Evolutionary conservation across 805 yeast species (phyloP), one percentile per base, ranked within the genome.

Genomic region (Gaillardinia entomophila): DNA sequence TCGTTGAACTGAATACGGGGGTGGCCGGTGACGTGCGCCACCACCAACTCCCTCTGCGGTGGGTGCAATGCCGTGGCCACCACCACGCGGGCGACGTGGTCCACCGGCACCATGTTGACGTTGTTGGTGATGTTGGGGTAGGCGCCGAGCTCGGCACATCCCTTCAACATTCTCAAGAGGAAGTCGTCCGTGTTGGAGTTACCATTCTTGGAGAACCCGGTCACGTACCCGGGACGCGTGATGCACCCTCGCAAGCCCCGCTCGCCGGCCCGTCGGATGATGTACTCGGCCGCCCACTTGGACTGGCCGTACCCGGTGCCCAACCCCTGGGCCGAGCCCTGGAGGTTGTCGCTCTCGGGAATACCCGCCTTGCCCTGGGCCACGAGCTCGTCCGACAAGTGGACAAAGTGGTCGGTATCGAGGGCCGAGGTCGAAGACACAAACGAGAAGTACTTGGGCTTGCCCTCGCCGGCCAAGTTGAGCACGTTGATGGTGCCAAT

Each of bases 101-200:
- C 97, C 27, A 92, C 98, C 3, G 98, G 98, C 15, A 87, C 97
- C 83, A 89, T 87, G 60, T 92, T 92, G 24, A 90, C 95, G 29
- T 79, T 75, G 67, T 92, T 92, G 44, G 75, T 59, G 44, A 92
- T 88, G 49, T 82, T 83, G 22, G 99, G 98, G 46, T 75, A 82
- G 31, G 70, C 66, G 8, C 96, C 95, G 37, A 94, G 62, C 60
- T 92, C 95, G 33, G 80, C 79, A 60, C 94, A 81, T 20, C 99
- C 97, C 68, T 92, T 92, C 65, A 92, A 68, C 84, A 89, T 83
- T 59, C 99, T 76, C 42, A 90, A 67, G 51, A 92, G 67, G 80
- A 90, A 92, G 60, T 92, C 99, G 62, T 92, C 99, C 3, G 97
- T 89, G 63, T 90, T 92, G 32, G 94, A 77, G 15, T 94, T 79